Evolutionary conservation across 2,329 filamentous ascomycete genomes (phyloP).

Genomic region (Penicillium sp.): DNA sequence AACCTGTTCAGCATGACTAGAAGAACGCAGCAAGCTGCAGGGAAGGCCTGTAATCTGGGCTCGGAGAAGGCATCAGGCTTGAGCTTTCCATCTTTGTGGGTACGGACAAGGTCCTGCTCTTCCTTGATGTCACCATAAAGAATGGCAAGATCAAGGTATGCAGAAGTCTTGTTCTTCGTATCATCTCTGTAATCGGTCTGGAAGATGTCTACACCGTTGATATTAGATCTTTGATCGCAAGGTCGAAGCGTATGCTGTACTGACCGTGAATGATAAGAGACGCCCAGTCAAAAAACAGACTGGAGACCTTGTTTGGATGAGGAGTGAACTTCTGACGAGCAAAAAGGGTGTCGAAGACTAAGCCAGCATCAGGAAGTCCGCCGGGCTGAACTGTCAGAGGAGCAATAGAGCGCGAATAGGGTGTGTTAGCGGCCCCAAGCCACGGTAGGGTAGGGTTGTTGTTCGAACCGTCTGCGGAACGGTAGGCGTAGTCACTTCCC

Average conservation of each 20-base stretch:
- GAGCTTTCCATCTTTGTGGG: constrained; percentile 71
- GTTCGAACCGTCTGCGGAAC: constrained; percentile 71
- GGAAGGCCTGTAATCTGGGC: constrained; percentile 71
- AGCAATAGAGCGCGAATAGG: constrained; percentile 69
- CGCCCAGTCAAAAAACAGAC: constrained; percentile 73
- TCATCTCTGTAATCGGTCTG: constrained; percentile 68
- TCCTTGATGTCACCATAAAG: constrained; percentile 68
- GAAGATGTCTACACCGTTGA: constrained; percentile 61
- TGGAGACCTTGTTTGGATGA: constrained; percentile 75
- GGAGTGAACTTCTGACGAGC: constrained; percentile 48
- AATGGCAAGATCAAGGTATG: constrained; percentile 73
- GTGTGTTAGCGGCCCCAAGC: constrained; percentile 69
- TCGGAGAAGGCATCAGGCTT: constrained; percentile 77
- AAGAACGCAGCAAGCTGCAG: constrained; percentile 72
- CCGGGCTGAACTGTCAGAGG: constrained; percentile 64
- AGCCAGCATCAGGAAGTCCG: constrained; percentile 68
- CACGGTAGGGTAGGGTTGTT: constrained; percentile 72
- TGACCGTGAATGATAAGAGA: constrained; percentile 73
- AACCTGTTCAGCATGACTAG: constrained; percentile 70
- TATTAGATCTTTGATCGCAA: not conserved
- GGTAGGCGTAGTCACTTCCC: constrained; percentile 65
- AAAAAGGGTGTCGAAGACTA: constrained; percentile 53
- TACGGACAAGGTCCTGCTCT: constrained; percentile 58
- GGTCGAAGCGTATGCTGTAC: not conserved
- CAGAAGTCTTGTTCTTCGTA: constrained; percentile 68